Conservation (phyloP, 2,329 filamentous ascomycete species). For the Penicillium sp. region DNA sequence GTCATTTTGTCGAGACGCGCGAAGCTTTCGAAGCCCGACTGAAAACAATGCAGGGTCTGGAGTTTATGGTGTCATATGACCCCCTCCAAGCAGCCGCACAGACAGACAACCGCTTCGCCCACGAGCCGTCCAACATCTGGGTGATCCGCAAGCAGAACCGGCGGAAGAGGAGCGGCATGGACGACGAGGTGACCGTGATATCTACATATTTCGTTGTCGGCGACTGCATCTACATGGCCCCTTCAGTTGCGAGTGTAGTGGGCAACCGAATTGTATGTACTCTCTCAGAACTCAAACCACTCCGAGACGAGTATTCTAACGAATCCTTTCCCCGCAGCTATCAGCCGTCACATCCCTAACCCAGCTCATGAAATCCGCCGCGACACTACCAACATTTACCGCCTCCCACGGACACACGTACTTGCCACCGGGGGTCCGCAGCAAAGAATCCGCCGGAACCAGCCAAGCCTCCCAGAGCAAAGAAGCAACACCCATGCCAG, state of each 20-base stretch:
- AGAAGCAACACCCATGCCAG: constrained; percentile 48
- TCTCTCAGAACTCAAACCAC: neutral
- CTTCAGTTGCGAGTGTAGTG: constrained; percentile 58
- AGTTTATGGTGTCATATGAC: constrained; percentile 60
- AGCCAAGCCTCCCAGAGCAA: constrained; percentile 45
- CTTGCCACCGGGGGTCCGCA: constrained; percentile 48
- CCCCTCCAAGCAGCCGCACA: constrained; percentile 50
- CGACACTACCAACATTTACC: constrained; percentile 55
- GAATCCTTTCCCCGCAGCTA: constrained; percentile 39
- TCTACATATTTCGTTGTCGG: constrained; percentile 62
- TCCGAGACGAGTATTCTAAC: constrained; percentile 2
- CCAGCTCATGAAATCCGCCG: constrained; percentile 54
- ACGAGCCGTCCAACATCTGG: constrained; percentile 54
- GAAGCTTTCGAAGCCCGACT: constrained; percentile 56
- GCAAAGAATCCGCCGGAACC: constrained; percentile 27
- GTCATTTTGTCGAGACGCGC: constrained; percentile 53
- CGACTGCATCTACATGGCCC: constrained; percentile 60
- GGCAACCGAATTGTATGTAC: constrained; percentile 52
- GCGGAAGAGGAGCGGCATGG: constrained; percentile 41
- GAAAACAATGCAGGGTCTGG: constrained; percentile 54
- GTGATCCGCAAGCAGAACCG: constrained; percentile 59
- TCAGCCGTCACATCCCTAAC: constrained; percentile 56
- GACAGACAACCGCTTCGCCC: constrained; percentile 39
- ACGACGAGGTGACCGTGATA: constrained; percentile 53
- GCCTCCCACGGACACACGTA: constrained; percentile 61